Evolutionary conservation across 2,329 filamentous ascomycete genomes (phyloP).

Genomic region (Ophiostoma sp.): DNA sequence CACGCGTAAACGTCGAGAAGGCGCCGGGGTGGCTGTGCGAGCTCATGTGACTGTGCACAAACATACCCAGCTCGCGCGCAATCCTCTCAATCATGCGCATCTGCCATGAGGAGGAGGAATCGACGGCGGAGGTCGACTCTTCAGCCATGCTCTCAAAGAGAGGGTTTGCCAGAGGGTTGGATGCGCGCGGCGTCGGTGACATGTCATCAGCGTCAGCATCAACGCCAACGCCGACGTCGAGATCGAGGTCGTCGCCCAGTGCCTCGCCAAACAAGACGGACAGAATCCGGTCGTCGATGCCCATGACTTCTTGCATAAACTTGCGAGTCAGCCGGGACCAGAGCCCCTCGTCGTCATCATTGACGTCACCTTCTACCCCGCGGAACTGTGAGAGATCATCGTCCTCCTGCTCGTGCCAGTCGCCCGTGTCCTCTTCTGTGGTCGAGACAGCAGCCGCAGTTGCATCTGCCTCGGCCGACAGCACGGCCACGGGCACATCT

Average conservation of each 20-base stretch:
- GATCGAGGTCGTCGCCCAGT: constrained; percentile 42
- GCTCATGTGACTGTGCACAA: constrained; percentile 77
- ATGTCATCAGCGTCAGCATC: constrained; percentile 30
- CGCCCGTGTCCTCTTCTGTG: constrained; percentile 27
- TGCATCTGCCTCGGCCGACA: neutral
- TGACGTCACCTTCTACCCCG: constrained; percentile 23
- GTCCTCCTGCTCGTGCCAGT: constrained; percentile 50
- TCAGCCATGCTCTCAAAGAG: neutral
- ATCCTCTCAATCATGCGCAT: constrained; percentile 75
- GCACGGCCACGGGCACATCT: neutral
- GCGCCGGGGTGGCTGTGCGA: constrained; percentile 64
- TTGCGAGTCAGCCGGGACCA: constrained; percentile 77
- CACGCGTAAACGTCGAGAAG: constrained; percentile 71
- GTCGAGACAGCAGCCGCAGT: neutral
- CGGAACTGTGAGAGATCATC: constrained; percentile 27
- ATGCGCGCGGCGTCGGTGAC: constrained; percentile 45
- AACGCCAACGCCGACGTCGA: neutral
- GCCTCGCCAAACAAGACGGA: constrained; percentile 83
- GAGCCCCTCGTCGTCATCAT: constrained; percentile 54
- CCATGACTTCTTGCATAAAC: constrained; percentile 83
- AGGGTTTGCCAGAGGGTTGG: constrained; percentile 29
- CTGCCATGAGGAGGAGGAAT: constrained; percentile 53
- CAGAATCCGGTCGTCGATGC: constrained; percentile 79
- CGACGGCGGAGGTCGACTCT: constrained; percentile 23
- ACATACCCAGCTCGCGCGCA: constrained; percentile 75